phyloP scores from a whole-genome alignment of 352 stramenopile genomes.

The Globisporangium iwayamae region DNA sequence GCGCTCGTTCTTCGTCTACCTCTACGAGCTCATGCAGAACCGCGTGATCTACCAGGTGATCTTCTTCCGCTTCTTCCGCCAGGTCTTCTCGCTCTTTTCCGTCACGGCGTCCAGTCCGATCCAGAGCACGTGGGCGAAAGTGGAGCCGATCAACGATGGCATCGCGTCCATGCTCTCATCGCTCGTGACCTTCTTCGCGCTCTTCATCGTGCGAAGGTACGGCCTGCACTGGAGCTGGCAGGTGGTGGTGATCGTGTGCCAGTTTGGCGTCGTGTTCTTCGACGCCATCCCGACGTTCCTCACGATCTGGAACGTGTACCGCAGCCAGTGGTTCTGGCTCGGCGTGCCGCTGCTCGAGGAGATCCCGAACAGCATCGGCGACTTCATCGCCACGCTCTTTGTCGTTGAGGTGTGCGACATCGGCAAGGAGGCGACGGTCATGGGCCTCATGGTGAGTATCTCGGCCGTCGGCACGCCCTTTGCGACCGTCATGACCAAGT shows the following conservation, averaged over 20 bases:
- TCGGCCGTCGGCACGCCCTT: constrained; percentile 48
- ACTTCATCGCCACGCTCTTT: constrained; percentile 45
- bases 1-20: constrained; percentile 28
- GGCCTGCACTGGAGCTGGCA: constrained; percentile 61
- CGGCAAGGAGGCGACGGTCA: constrained; percentile 48
- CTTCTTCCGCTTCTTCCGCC: constrained; percentile 46
- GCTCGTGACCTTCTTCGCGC: constrained; percentile 34
- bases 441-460: constrained; percentile 41
- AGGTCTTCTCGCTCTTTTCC: constrained; percentile 43
- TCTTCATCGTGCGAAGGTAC: constrained; percentile 39
- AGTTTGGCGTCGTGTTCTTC: constrained; percentile 41
- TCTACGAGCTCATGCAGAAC: constrained; percentile 44
- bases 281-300: constrained; percentile 48
- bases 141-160: constrained; percentile 54
- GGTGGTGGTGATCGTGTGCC: constrained; percentile 30
- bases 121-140: constrained; percentile 46
- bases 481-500: constrained; percentile 52
- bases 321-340: constrained; percentile 70
- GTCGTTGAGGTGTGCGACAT: constrained; percentile 48
- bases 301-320: constrained; percentile 65
- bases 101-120: constrained; percentile 47
- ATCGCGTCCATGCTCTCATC: constrained; percentile 44
- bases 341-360: constrained; percentile 50
- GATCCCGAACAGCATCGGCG: constrained; percentile 41
- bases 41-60: constrained; percentile 56